A percentile compares a stretch with the other conserved stretches of the same genome.
These are phyloP conservation scores for Babjeviella inositovora DNA, from an alignment of 805 yeast genomes.

Conservation along the genomic window DNA sequence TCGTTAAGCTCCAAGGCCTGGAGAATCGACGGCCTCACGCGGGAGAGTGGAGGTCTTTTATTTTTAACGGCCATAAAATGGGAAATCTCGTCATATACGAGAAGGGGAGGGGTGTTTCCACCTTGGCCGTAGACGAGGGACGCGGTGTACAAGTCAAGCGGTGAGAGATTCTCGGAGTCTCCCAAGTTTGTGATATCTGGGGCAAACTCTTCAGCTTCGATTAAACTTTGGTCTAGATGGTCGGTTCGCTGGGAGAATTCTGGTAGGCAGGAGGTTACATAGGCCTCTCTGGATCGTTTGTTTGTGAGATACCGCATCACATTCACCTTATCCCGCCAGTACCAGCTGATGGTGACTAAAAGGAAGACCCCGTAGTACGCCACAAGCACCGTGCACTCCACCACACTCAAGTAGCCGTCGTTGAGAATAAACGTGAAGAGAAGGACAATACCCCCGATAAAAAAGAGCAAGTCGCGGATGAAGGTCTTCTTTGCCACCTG, in stretches of 20 bases:
- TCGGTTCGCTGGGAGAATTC: slow-evolving; percentile 1
- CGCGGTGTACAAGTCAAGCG: neutral
- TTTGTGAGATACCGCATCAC: neutral
- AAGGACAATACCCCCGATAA: slow-evolving; percentile 4
- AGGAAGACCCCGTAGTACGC: neutral
- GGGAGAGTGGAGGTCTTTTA: no score
- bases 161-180: no score
- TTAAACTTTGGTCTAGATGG: neutral
- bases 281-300: slow-evolving; percentile 1
- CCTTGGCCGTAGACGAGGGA: no score
- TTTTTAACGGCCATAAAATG: no score
- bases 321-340: neutral
- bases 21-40: no score
- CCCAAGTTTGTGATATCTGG: neutral
- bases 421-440: no score
- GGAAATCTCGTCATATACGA: no score
- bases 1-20: no score
- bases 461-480: slow-evolving; percentile 15
- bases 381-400: no score
- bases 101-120: no score
- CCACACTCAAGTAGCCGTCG: no score
- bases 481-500: slow-evolving; percentile 14
- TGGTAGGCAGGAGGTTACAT: neutral
- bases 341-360: no score
- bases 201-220: neutral